Evolutionary conservation across 176 grass and related monocot species (phyloP), one percentile per base, ranked within the genome.

Genomic region (Oryza glumipatula): DNA sequence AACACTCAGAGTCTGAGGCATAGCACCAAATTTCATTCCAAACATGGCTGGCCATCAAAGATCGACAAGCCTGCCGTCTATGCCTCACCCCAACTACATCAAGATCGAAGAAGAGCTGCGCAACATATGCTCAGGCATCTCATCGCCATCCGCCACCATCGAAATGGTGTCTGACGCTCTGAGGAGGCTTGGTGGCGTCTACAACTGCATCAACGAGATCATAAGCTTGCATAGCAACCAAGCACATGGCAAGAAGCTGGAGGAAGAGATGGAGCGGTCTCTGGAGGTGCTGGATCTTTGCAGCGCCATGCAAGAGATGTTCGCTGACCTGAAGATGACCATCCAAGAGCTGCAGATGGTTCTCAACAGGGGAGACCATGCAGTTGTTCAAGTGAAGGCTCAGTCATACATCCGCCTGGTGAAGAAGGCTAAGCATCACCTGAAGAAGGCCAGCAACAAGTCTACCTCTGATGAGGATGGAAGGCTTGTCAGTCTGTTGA

Each of bases 211-310:
- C 70, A 58, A 72, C 13, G 76, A 86, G 78, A 46, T 86, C 46
- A 72, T 92, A 74, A 74, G 63, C 76, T 75, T 92, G 72, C 84
- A 74, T 2, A 74, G 83, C 76, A 89, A 84, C 66, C 88, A 76
- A 60, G 84, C 30, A 65, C 76, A 87, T 6, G 52, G 73, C 51
- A 88, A 80, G 76, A 85, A 46, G 82, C 49, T 94, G 54, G 85
- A 90, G 56, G 74, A 78, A 41, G 86, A 92, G 48, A 82, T 89
- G 83, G 90, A 89, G 46, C 46, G 46, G 65, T 92, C 90, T 33
- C 76, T 89, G 30, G 61, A 74, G 77, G 77, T 89, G 54, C 54
- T 92, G 75, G 90, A 92, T 68, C 63, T 86, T 32, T 92, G 84
- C 76, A 71, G 19, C 22, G 36, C 44, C 24, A 28, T 86, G 83